Percentiles rank a stretch among this genome's conserved stretches.
Evolutionary conservation across 2,329 filamentous ascomycete species (phyloP).

Genomic region (Ceratocystis ficicola): DNA sequence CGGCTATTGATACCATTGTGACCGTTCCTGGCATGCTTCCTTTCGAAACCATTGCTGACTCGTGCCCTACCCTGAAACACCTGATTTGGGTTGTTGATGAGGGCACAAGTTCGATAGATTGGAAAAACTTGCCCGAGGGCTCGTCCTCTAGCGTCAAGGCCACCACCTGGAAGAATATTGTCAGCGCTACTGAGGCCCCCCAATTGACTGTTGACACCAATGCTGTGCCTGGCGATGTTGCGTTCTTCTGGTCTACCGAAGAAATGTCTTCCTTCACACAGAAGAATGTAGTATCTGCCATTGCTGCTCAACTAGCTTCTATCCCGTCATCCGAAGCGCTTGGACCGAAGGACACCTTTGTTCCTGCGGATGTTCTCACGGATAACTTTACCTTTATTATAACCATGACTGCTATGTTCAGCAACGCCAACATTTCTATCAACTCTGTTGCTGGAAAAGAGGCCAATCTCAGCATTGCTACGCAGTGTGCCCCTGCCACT

Average conservation of each 20-base stretch:
- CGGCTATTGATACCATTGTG: constrained; percentile 68
- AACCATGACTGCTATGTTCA: constrained; percentile 71
- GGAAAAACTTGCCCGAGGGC: constrained; percentile 75
- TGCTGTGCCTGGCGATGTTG: constrained; percentile 41
- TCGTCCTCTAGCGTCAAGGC: constrained; percentile 65
- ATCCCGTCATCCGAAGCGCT: constrained; percentile 66
- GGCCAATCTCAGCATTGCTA: constrained; percentile 60
- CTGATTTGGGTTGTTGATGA: constrained; percentile 89
- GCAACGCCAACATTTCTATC: constrained; percentile 72
- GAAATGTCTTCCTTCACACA: constrained; percentile 76
- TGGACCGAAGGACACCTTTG: constrained; percentile 62
- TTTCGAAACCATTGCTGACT: constrained; percentile 57
- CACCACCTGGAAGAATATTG: constrained; percentile 83
- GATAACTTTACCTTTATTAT: constrained; percentile 68
- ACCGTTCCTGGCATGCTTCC: constrained; percentile 80
- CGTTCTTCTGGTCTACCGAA: constrained; percentile 56
- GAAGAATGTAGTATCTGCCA: constrained; percentile 72
- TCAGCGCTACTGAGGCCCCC: constrained; percentile 51
- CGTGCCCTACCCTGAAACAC: constrained; percentile 58
- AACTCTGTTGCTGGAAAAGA: constrained; percentile 72
- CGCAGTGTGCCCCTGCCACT: constrained; percentile 64
- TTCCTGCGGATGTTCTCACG: constrained; percentile 71
- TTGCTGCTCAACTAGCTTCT: constrained; percentile 63
- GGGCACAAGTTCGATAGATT: constrained; percentile 85
- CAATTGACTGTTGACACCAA: constrained; percentile 55